A percentile compares a stretch with the other conserved stretches of the same genome.
These are phyloP conservation scores for Babesia gibsoni DNA, from an alignment of 169 alveolate genomes.

Conservation along the genomic window DNA sequence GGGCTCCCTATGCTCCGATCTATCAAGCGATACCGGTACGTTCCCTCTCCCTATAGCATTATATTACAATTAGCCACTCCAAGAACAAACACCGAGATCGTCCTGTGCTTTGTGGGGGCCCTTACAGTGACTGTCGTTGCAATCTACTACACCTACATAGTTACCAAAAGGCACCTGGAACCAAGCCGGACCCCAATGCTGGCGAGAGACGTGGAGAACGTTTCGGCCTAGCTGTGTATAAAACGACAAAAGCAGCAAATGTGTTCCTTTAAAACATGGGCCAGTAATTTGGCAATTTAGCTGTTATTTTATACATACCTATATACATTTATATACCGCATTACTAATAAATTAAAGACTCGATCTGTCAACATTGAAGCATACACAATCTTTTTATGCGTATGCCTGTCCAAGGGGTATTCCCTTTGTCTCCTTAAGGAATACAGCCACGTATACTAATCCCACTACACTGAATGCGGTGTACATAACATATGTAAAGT, in stretches of 20 bases:
- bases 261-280: neutral
- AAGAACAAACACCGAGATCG: constrained; percentile 4
- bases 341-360: too few species aligned
- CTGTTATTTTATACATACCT: too few species aligned
- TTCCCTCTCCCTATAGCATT: neutral
- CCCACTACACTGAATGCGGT: constrained; percentile 66
- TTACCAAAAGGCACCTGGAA: constrained; percentile 40
- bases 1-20: constrained; percentile 46
- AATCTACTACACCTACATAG: constrained; percentile 37
- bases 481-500: constrained; percentile 66
- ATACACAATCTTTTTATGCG: too few species aligned
- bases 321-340: too few species aligned
- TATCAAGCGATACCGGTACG: constrained; percentile 33
- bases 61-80: constrained; percentile 1
- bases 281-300: too few species aligned
- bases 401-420: constrained; percentile 71
- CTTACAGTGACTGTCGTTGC: constrained; percentile 31
- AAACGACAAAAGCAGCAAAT: neutral
- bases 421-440: constrained; percentile 82
- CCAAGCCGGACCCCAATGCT: constrained; percentile 5
- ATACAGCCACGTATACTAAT: constrained; percentile 61
- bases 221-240: too few species aligned
- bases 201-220: constrained; percentile 5
- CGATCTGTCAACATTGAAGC: too few species aligned
- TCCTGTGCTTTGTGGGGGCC: constrained; percentile 5